phyloP scores from a whole-genome alignment of 331 rosid genomes.

The Acacia pycnantha region DNA sequence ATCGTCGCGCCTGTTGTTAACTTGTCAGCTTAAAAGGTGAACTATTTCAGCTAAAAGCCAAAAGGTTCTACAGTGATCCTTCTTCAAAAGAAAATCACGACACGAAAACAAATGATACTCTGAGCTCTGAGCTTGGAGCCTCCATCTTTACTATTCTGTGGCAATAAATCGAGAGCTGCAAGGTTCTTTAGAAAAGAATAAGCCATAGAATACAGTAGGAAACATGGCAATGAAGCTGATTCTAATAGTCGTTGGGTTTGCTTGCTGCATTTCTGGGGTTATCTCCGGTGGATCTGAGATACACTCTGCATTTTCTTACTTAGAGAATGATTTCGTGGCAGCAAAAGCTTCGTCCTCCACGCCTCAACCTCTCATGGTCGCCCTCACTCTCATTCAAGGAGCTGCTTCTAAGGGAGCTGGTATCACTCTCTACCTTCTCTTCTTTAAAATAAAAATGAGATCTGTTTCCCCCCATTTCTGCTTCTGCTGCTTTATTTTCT shows the following conservation, averaged over 20 bases:
- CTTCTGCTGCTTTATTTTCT: background rate
- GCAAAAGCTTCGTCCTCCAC: slow-evolving; percentile 15
- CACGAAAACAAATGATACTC: background rate
- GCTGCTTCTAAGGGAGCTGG: slow-evolving; percentile 86
- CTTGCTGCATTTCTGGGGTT: slow-evolving; percentile 24
- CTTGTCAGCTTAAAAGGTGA: background rate
- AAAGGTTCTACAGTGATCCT: background rate
- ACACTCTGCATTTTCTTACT: slow-evolving; percentile 23
- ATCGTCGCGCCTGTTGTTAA: background rate
- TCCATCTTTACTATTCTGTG: background rate
- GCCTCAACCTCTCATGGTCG: slow-evolving; percentile 48
- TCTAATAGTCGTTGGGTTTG: slow-evolving; percentile 7
- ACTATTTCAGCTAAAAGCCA: background rate
- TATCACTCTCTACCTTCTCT: slow-evolving; percentile 20
- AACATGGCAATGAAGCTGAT: slow-evolving; percentile 30
- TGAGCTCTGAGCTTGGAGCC: background rate
- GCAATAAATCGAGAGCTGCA: background rate
- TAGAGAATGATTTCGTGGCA: slow-evolving; percentile 35
- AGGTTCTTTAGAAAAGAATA: background rate
- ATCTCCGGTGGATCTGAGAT: slow-evolving; percentile 32
- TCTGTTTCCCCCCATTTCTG: too few species aligned
- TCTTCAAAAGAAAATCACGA: background rate
- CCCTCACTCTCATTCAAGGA: slow-evolving; percentile 69
- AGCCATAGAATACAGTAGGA: background rate
- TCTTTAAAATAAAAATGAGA: background rate